phyloP scores from a whole-genome alignment of 2,329 filamentous ascomycete species.

The Fusarium sp. region DNA sequence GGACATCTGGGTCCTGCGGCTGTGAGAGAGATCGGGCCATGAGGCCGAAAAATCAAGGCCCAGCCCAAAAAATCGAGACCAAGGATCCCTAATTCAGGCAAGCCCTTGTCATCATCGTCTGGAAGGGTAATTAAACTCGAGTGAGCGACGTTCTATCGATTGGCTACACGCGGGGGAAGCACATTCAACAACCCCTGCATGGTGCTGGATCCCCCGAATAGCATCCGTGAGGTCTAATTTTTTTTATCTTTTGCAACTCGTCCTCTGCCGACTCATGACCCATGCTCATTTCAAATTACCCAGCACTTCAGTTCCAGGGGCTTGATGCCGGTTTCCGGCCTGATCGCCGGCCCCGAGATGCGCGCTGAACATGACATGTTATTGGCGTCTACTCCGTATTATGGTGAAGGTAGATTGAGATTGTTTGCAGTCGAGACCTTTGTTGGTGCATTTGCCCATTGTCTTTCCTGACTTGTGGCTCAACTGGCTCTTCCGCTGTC shows the following conservation, averaged over 20 bases:
- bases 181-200: constrained; percentile 32
- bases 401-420: constrained; percentile 1
- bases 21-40: constrained; percentile 32
- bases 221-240: constrained; percentile 18
- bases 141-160: constrained; percentile 31
- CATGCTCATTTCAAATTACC: constrained; percentile 28
- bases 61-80: neutral
- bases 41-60: constrained; percentile 17
- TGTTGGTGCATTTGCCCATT: constrained; percentile 4
- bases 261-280: constrained; percentile 30
- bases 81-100: constrained; percentile 7
- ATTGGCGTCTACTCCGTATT: neutral
- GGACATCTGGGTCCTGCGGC: neutral
- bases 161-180: constrained; percentile 29
- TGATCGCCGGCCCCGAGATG: constrained; percentile 34
- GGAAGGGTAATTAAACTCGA: constrained; percentile 44
- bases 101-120: constrained; percentile 20
- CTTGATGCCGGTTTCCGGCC: constrained; percentile 17
- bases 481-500: neutral
- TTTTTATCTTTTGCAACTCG: constrained; percentile 19
- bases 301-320: constrained; percentile 25
- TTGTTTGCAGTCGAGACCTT: constrained; percentile 19
- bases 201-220: constrained; percentile 14
- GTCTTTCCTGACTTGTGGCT: constrained; percentile 3
- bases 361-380: neutral